These are phyloP conservation scores for Trichophyton verrucosum DNA, from an alignment of 2,329 filamentous ascomycete genomes.

Conservation along the genomic window DNA sequence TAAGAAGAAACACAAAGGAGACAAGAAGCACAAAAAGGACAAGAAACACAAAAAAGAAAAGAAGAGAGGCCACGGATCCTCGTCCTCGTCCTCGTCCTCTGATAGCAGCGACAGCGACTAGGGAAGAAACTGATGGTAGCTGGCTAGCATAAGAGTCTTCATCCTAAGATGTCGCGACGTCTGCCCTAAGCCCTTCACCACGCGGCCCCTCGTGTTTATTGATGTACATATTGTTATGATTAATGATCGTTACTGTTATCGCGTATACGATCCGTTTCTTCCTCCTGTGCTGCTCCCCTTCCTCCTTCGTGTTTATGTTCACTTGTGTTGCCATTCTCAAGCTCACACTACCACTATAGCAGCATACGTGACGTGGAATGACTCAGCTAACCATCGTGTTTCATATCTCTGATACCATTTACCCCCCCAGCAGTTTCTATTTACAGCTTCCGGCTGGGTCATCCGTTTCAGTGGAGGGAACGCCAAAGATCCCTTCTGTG, in stretches of 20 bases:
- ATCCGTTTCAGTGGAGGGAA: neutral
- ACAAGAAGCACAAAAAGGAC: slow-evolving; percentile 18
- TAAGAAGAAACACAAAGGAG: slow-evolving; percentile 19
- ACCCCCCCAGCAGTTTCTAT: neutral
- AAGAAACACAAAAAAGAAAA: slow-evolving; percentile 12
- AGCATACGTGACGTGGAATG: neutral
- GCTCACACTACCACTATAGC: neutral
- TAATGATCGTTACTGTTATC: neutral
- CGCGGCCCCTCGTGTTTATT: neutral
- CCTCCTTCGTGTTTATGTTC: neutral
- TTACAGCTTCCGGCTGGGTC: neutral
- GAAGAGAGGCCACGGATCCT: neutral
- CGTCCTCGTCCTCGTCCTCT: neutral
- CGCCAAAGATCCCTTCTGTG: slow-evolving; percentile 1
- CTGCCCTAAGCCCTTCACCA: neutral
- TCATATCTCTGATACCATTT: neutral
- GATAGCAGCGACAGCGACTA: slow-evolving; percentile 14
- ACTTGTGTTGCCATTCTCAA: neutral
- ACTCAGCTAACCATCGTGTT: neutral
- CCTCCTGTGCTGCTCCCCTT: neutral
- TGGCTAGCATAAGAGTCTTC: neutral
- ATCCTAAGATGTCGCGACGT: neutral
- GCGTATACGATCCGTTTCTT: neutral
- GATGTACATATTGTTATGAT: slow-evolving; percentile 3
- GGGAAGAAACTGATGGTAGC: neutral